Conservation (phyloP, 2,329 filamentous ascomycete genomes). For the Diaporthe amygdali region DNA sequence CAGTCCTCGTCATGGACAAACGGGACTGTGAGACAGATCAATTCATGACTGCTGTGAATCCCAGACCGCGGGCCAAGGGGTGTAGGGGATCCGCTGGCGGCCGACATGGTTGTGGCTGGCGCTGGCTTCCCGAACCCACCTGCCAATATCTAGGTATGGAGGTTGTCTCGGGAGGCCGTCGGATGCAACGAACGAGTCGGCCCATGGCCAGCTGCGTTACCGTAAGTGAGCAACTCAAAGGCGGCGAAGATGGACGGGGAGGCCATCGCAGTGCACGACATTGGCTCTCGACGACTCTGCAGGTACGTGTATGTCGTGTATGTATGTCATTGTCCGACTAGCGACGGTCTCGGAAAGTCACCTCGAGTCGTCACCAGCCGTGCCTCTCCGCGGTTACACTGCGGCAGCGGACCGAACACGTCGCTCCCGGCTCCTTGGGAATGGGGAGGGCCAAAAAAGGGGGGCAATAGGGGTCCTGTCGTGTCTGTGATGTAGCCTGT, state of each 20-base stretch:
- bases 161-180: conserved; percentile 7
- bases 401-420: conserved; percentile 21
- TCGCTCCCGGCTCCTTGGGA: conserved; percentile 19
- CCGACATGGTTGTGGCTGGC: neutral
- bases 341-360: conserved; percentile 16
- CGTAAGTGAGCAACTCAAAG: neutral
- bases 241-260: neutral
- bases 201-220: neutral
- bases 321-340: neutral
- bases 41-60: neutral
- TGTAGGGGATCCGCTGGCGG: neutral
- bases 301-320: neutral
- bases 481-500: neutral
- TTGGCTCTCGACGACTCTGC: neutral
- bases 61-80: neutral
- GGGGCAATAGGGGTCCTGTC: conserved; percentile 5
- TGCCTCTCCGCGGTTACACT: conserved; percentile 22
- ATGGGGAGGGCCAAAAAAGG: neutral
- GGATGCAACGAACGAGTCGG: neutral
- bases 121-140: neutral
- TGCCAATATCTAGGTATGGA: neutral
- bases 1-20: neutral
- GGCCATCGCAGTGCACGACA: neutral
- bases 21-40: neutral
- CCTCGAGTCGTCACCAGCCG: conserved; percentile 14